Evolutionary conservation across 768 basidiomycete species (phyloP), one percentile per base, ranked within the genome.

Genomic region (Podaxis sp.): DNA sequence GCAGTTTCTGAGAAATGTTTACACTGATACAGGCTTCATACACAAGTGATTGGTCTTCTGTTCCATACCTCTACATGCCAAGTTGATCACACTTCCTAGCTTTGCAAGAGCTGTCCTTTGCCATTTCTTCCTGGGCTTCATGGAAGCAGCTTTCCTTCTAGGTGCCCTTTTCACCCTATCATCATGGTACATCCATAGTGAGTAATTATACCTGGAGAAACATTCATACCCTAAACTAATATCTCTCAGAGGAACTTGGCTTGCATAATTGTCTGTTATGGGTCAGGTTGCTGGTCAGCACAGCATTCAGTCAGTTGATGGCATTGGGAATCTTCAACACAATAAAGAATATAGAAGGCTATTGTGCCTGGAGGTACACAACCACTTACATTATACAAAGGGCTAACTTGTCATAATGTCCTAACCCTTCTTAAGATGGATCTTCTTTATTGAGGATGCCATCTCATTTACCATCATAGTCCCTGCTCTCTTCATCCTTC

Each of bases 111-210:
- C 74, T 11, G 61, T 82, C 10, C 62, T 79, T 13, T 79, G 76
- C 9, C 76, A 83, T n/a, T 84, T 84, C 66, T 80, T 79, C 69
- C 72, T 84, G 2, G 83, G 71, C 1, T 81, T 85, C 61, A 75
- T 82, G 56, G 82, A 82, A 59, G 78, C 74, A 3, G 74, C 75
- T n/a, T 80, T 79, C 64, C 76, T 77, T 60, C 78, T 78, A 48
- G 78, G 78, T 6, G 76, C 79, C 21, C 65, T 82, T 50, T 61
- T 73, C 16, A 59, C 72, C 25, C 64, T 74, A 28, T 70, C 67
- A 38, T 64, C 25, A 50, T 79, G 79, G 54, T 55, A 55, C 38
- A 55, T 40, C 16, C 54, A 40, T 14, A 40, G 54, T 61, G 5
- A 38, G 64, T 61, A 32, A 32, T 3, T 27, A 38, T 18, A 7